Conservation (phyloP, 495 filamentous ascomycete species). For the Xylaria longipes region DNA sequence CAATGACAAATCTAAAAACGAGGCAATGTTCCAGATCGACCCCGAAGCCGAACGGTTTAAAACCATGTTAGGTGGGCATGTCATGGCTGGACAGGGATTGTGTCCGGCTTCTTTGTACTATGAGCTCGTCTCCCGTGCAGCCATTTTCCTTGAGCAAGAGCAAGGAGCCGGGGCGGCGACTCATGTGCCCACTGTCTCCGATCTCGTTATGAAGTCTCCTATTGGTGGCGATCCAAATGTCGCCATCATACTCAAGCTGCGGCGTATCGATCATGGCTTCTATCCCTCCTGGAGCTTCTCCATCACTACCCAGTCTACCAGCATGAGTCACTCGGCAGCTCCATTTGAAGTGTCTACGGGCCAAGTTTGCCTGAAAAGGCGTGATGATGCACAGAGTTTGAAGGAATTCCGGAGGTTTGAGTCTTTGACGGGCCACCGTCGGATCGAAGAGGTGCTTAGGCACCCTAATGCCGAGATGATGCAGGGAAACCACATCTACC, state of each 20-base stretch:
- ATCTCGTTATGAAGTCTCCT: conserved; percentile 32
- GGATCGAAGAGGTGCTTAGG: conserved; percentile 7
- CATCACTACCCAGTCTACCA: conserved; percentile 26
- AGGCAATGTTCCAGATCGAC: conserved; percentile 30
- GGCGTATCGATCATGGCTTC: no score
- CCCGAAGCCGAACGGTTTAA: conserved; percentile 27
- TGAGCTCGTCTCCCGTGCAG: conserved; percentile 44
- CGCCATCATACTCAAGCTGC: no score
- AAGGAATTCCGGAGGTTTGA: conserved; percentile 16
- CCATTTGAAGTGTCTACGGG: no score
- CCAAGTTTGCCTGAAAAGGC: conserved; percentile 24
- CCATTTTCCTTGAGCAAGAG: conserved; percentile 24
- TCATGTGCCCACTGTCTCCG: conserved; percentile 25
- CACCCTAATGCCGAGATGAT: conserved; percentile 31
- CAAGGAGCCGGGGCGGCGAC: background rate
- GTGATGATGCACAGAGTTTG: conserved; percentile 7
- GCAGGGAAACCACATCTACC: conserved; percentile 33
- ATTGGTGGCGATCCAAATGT: no score
- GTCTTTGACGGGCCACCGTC: conserved; percentile 12
- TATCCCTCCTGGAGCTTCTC: conserved; percentile 30
- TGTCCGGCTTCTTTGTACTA: conserved; percentile 54
- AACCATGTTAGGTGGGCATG: conserved; percentile 43
- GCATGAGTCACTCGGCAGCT: no score
- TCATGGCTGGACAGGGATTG: conserved; percentile 42
- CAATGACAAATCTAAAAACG: conserved; percentile 21